A percentile compares a stretch with the other conserved stretches of the same genome.
These are phyloP conservation scores for Acanthamoeba culbertsoni DNA, from an alignment of 208 protist genomes.

Conservation along the genomic window DNA sequence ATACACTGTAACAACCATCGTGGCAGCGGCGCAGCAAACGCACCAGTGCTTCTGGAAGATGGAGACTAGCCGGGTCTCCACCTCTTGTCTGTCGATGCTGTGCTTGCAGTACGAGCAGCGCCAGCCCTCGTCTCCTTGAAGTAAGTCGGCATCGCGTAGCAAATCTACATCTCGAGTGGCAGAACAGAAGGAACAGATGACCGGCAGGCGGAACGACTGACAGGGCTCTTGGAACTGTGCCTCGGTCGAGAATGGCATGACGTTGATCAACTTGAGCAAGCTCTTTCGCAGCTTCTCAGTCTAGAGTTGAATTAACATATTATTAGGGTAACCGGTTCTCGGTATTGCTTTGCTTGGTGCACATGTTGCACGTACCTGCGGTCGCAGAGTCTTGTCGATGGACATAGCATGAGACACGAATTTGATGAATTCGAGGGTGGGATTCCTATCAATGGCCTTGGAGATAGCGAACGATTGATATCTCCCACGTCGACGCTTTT, in stretches of 20 bases:
- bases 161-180: slow-evolving; percentile 64
- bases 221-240: slow-evolving; percentile 75
- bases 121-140: slow-evolving; percentile 50
- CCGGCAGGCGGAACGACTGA: slow-evolving; percentile 72
- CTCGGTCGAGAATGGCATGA: neutral
- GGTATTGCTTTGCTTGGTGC: neutral
- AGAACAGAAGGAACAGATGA: slow-evolving; percentile 83
- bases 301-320: neutral
- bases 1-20: neutral
- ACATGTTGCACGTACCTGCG: slow-evolving; percentile 11
- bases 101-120: slow-evolving; percentile 69
- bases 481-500: neutral
- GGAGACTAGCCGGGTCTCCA: slow-evolving; percentile 75
- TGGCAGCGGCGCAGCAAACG: neutral
- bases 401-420: slow-evolving; percentile 75
- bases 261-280: slow-evolving; percentile 63
- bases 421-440: slow-evolving; percentile 77
- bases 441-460: slow-evolving; percentile 45
- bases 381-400: slow-evolving; percentile 70
- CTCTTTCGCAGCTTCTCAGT: slow-evolving; percentile 77
- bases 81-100: slow-evolving; percentile 59
- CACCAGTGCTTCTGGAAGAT: slow-evolving; percentile 67
- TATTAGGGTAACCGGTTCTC: neutral
- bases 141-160: slow-evolving; percentile 16
- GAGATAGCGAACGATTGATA: slow-evolving; percentile 32